Evolutionary conservation across 768 basidiomycete genomes (phyloP), one percentile per base, ranked within the genome.

Genomic region (Tephrocybe rancida): DNA sequence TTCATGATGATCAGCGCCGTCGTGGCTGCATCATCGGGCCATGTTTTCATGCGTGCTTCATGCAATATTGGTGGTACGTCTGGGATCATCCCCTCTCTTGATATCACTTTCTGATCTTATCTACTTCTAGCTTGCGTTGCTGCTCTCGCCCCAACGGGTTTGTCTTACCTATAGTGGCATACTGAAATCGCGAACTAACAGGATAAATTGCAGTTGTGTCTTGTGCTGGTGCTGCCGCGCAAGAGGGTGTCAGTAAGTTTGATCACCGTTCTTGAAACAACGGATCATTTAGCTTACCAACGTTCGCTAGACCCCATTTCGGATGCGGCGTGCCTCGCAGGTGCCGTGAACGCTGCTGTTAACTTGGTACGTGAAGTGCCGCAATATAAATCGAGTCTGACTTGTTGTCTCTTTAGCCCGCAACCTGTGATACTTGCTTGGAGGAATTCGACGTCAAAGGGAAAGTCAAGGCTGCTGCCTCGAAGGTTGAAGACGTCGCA

Each of bases 81-180:
- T 5, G 5, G 19, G 5, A 22, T 44, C 14, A 19, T 13, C 25
- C 30, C 9, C 32, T 27, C 25, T 19, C 1, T 19, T 13, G 10
- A 37, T 11, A 14, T 21, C 18, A 14, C 21, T 18, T 25, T 42
- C 22, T 24, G 19, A 14, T n/a, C 44, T 34, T 21, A 14, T 44
- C n/a, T 22, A 32, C 4, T 34, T 27, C 3, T 34, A 57, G 55
- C 24, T 27, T 60, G 59, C 13, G 59, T 60, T 35, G 48, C 52
- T 35, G 55, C 55, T 7, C 55, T 60, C 16, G 59, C 55, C 21
- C 59, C 59, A 3, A 45, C 56, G 2, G 51, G 50, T 57, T 29
- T 30, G 51, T 37, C 19, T 3, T 42, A n/a, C n/a, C n/a, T n/a
- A n/a, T n/a, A n/a, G n/a, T 25, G 5, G 14, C 16, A n/a, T 42